Percentiles rank a stretch among this genome's conserved stretches.
phyloP scores from a whole-genome alignment of 2,329 filamentous ascomycete species.

The Diaporthe citriasiana region DNA sequence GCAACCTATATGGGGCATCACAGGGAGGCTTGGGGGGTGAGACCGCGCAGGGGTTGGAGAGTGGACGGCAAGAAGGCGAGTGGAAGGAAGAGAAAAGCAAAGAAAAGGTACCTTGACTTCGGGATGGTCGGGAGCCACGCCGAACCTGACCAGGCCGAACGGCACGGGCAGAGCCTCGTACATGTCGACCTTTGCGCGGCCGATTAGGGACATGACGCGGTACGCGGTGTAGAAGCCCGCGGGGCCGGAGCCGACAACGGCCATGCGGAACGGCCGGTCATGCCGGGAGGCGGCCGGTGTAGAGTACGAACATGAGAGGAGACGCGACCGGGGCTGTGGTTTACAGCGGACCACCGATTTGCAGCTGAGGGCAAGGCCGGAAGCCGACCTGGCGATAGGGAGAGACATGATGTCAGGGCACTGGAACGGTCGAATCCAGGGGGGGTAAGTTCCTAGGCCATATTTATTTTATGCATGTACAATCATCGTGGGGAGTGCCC shows the following conservation, averaged over 20 bases:
- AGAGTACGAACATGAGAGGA: slow-evolving; percentile 36
- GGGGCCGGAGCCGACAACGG: slow-evolving; percentile 92
- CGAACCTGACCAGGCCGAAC: slow-evolving; percentile 91
- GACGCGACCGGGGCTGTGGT: neutral
- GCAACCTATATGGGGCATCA: neutral
- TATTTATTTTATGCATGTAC: neutral
- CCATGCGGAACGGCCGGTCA: slow-evolving; percentile 78
- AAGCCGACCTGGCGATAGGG: slow-evolving; percentile 23
- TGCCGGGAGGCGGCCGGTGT: slow-evolving; percentile 42
- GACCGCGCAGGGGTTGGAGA: neutral
- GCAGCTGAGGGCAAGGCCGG: slow-evolving; percentile 21
- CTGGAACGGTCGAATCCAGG: neutral
- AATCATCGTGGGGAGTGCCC: neutral
- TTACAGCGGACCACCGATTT: neutral
- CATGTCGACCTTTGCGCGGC: slow-evolving; percentile 87
- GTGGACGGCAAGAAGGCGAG: neutral
- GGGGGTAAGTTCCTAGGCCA: neutral
- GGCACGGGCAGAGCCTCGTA: slow-evolving; percentile 95
- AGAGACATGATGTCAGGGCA: slow-evolving; percentile 35
- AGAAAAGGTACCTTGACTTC: slow-evolving; percentile 86
- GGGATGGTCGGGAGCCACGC: slow-evolving; percentile 97
- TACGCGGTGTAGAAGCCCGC: slow-evolving; percentile 97
- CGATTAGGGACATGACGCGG: slow-evolving; percentile 82
- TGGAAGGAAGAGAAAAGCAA: too few species aligned
- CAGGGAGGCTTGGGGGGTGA: too few species aligned